These are phyloP conservation scores for Daldinia caldariorum DNA, from an alignment of 495 filamentous ascomycete species.

Conservation along the genomic window DNA sequence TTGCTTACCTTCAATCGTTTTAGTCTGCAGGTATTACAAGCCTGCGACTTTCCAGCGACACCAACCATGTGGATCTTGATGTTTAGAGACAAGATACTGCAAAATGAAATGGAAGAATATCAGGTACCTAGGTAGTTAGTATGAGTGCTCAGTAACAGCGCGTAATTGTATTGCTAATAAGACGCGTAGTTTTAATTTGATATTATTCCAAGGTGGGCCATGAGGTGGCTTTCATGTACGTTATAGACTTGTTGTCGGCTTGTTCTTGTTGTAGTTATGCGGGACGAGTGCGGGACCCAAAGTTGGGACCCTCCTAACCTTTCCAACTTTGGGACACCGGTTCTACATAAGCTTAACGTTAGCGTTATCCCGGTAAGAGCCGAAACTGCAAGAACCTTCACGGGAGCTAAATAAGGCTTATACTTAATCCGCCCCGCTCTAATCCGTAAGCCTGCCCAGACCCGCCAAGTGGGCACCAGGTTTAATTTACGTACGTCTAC, in stretches of 20 bases:
- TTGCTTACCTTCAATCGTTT: conserved; percentile 54
- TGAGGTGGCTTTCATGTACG: background rate
- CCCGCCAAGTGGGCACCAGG: background rate
- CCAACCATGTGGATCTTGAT: conserved; percentile 52
- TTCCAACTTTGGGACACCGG: too few relatives aligned
- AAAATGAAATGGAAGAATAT: background rate
- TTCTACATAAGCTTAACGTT: background rate
- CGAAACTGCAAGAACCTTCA: background rate
- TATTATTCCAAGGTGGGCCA: background rate
- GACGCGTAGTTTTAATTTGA: background rate
- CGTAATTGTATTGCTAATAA: background rate
- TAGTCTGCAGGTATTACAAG: conserved; percentile 57
- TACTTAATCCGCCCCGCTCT: background rate
- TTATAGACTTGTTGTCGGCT: background rate
- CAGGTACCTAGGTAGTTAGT: background rate
- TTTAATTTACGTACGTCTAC: background rate
- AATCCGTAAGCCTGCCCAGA: too few relatives aligned
- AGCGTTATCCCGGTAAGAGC: background rate
- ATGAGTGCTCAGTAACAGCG: background rate
- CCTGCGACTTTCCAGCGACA: conserved; percentile 58
- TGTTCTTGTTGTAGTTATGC: too few relatives aligned
- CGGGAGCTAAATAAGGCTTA: conserved; percentile 5
- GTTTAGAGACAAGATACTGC: background rate
- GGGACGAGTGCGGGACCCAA: background rate
- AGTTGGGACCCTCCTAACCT: background rate